Conservation (phyloP, 805 yeast genomes). For the Hanseniaspora valbyensis region DNA sequence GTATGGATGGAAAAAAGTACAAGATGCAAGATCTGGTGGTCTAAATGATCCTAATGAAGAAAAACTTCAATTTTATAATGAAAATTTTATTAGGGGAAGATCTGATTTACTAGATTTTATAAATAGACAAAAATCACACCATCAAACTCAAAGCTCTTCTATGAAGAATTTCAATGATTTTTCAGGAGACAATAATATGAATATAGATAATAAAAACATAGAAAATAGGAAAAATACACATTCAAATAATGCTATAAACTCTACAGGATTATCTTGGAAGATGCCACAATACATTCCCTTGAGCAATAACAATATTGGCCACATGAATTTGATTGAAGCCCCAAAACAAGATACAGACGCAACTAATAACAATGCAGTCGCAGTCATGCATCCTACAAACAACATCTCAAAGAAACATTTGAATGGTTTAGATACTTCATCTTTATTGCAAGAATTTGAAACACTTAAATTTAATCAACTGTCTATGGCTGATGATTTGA, state of each 20-base stretch:
- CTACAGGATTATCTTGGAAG: conserved; percentile 5
- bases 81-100: conserved; percentile 60
- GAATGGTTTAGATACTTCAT: conserved; percentile 15
- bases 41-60: conserved; percentile 55
- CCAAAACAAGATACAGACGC: neutral
- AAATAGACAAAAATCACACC: conserved; percentile 47
- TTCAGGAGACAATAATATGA: neutral
- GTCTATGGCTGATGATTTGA: conserved; percentile 71
- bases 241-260: neutral
- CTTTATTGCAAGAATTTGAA: conserved; percentile 61
- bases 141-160: conserved; percentile 5
- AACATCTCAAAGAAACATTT: neutral
- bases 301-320: neutral
- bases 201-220: neutral
- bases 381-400: conserved; percentile 17
- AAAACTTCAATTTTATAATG: conserved; percentile 78
- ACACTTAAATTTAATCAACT: conserved; percentile 65
- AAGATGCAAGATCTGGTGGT: conserved; percentile 74
- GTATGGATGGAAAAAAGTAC: conserved; percentile 99
- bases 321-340: conserved; percentile 13
- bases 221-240: neutral
- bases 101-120: conserved; percentile 81
- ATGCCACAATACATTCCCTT: conserved; percentile 14
- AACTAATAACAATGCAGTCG: conserved; percentile 18
- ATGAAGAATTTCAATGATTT: neutral